A percentile compares a stretch with the other conserved stretches of the same genome.
These are phyloP conservation scores for Breviolum minutum DNA, from an alignment of 73 alveolate species.

Conservation along the genomic window DNA sequence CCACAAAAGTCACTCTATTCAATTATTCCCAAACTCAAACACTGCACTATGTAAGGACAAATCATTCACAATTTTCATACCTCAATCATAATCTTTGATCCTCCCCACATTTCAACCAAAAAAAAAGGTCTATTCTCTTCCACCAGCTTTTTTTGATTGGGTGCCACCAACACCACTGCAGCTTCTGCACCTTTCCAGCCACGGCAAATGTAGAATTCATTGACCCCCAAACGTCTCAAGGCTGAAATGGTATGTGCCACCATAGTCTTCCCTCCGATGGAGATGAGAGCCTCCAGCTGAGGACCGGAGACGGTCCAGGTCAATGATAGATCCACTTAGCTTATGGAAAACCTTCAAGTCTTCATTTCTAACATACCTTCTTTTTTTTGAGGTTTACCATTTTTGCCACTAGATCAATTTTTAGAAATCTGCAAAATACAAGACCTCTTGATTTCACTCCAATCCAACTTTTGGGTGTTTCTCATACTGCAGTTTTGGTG, in stretches of 20 bases:
- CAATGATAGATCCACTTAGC: too few species aligned
- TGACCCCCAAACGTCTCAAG: slow-evolving; percentile 59
- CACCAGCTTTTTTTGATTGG: neutral
- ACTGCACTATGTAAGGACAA: neutral
- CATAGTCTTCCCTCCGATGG: slow-evolving; percentile 55
- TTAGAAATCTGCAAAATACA: too few species aligned
- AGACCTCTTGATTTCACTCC: too few species aligned
- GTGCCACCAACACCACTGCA: neutral
- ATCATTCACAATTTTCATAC: too few species aligned
- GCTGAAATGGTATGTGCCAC: slow-evolving; percentile 63
- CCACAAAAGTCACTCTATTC: too few species aligned
- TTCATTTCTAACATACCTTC: too few species aligned
- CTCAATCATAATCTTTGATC: neutral
- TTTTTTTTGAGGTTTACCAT: neutral
- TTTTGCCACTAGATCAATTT: too few species aligned
- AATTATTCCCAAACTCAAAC: too few species aligned
- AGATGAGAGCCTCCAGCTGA: slow-evolving; percentile 64
- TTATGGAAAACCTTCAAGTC: neutral
- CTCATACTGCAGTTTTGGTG: too few species aligned
- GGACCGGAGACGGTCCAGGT: too few species aligned
- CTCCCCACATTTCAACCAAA: neutral
- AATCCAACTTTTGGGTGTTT: too few species aligned
- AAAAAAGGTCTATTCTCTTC: neutral
- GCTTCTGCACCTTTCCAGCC: slow-evolving; percentile 44
- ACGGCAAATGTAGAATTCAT: slow-evolving; percentile 49